Percentiles rank a stretch among this genome's conserved stretches.
Conservation (phyloP, 768 basidiomycete genomes). For the Termitomyces sp. region DNA sequence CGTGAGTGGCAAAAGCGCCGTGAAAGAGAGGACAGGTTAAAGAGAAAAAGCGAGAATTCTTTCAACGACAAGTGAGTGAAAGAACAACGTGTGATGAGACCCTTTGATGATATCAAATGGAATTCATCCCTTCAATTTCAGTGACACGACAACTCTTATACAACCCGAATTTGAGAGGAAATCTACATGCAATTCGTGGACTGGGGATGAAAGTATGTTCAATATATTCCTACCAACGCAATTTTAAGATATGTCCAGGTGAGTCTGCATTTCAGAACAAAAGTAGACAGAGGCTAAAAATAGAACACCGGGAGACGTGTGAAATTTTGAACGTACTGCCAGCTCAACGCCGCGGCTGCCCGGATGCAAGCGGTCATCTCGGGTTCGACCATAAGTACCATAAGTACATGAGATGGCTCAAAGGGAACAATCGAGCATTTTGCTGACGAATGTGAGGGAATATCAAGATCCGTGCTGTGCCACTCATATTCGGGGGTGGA, state of each 20-base stretch:
- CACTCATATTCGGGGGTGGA: neutral
- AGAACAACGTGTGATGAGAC: slow-evolving; percentile 1
- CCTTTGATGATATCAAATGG: neutral
- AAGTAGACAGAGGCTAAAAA: neutral
- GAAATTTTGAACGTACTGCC: no score
- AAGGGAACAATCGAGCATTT: neutral
- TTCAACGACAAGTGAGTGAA: neutral
- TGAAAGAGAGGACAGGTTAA: neutral
- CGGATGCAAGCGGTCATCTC: no score
- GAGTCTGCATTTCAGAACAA: neutral
- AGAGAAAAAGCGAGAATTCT: neutral
- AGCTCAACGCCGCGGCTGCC: no score
- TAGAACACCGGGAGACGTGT: no score
- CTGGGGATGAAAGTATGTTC: neutral
- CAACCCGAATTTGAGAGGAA: neutral
- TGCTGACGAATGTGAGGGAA: neutral
- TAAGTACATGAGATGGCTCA: neutral
- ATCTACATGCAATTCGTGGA: no score
- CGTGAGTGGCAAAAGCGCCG: slow-evolving; percentile 13
- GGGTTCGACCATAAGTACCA: neutral
- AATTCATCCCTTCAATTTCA: neutral
- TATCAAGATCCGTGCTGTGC: neutral
- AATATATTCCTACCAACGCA: neutral
- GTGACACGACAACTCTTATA: neutral
- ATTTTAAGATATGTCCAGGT: neutral